Conservation (phyloP, 148 eudicot species). For the Camellia sinensis region DNA sequence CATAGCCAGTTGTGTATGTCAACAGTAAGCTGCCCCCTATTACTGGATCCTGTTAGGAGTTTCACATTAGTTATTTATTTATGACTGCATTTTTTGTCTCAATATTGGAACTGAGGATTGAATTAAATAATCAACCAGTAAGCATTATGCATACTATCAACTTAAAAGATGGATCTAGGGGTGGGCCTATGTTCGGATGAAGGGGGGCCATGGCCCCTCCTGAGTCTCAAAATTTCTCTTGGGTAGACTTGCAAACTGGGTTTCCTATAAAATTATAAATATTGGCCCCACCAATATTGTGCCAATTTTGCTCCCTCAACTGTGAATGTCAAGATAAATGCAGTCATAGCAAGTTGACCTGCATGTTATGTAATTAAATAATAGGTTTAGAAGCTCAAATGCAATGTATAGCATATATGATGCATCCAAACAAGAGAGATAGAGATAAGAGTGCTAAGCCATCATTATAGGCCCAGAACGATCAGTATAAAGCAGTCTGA, state of each 20-base stretch:
- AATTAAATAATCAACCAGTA: neutral
- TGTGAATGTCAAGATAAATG: too few species aligned
- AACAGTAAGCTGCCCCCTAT: constrained; percentile 89
- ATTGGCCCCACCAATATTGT: too few species aligned
- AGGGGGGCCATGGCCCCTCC: too few species aligned
- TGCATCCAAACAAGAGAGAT: neutral
- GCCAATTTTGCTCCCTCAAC: too few species aligned
- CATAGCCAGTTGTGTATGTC: constrained; percentile 94
- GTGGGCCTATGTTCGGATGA: too few species aligned
- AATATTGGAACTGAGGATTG: constrained; percentile 1
- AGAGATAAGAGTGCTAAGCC: neutral
- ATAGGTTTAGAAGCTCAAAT: too few species aligned
- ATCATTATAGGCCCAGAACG: neutral
- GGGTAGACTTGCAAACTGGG: too few species aligned
- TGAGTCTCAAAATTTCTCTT: too few species aligned
- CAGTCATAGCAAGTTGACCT: too few species aligned
- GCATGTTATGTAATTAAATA: too few species aligned
- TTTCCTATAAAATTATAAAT: too few species aligned
- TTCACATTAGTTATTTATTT: neutral
- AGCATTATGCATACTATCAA: neutral
- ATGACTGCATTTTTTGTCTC: neutral
- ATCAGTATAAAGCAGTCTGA: neutral
- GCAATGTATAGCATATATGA: neutral
- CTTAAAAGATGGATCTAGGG: neutral
- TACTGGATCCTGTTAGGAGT: constrained; percentile 68